These are phyloP conservation scores for Mercurialis annua DNA, from an alignment of 345 rosid species.

Conservation along the genomic window DNA sequence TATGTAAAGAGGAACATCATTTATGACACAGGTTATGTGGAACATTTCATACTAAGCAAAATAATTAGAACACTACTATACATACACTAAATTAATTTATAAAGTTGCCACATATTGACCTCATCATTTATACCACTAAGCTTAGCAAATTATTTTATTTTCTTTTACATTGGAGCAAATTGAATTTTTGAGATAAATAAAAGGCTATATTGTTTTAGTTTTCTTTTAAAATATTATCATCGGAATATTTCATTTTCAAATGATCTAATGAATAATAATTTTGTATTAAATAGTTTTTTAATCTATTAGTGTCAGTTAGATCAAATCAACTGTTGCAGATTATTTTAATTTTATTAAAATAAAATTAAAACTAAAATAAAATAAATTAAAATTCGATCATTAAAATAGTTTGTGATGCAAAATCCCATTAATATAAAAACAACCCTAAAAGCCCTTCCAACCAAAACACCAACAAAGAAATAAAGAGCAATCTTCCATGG, in stretches of 20 bases:
- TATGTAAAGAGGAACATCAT: slow-evolving; percentile 16
- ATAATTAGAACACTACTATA: slow-evolving; percentile 20
- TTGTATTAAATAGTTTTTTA: too few species aligned
- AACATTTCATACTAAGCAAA: slow-evolving; percentile 18
- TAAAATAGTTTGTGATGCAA: too few species aligned
- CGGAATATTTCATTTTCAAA: too few species aligned
- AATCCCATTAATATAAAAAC: slow-evolving; percentile 14
- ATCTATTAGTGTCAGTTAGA: too few species aligned
- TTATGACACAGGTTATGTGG: slow-evolving; percentile 18
- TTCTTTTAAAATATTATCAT: neutral
- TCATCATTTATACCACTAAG: slow-evolving; percentile 24
- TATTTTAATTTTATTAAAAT: too few species aligned
- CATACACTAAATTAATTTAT: neutral
- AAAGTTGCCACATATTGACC: slow-evolving; percentile 28
- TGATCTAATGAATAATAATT: too few species aligned
- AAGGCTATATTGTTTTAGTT: neutral
- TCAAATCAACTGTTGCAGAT: too few species aligned
- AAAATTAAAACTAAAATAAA: too few species aligned
- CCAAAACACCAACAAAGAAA: neutral
- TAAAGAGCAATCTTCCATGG: slow-evolving; percentile 19
- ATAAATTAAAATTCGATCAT: too few species aligned
- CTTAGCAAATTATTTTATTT: neutral
- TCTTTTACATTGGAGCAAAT: too few species aligned
- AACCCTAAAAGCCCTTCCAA: slow-evolving; percentile 2
- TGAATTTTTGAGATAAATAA: too few species aligned